Evolutionary conservation across 176 grass and related monocot genomes (phyloP), one percentile per base, ranked within the genome.

Genomic region (Elaeis guineensis): DNA sequence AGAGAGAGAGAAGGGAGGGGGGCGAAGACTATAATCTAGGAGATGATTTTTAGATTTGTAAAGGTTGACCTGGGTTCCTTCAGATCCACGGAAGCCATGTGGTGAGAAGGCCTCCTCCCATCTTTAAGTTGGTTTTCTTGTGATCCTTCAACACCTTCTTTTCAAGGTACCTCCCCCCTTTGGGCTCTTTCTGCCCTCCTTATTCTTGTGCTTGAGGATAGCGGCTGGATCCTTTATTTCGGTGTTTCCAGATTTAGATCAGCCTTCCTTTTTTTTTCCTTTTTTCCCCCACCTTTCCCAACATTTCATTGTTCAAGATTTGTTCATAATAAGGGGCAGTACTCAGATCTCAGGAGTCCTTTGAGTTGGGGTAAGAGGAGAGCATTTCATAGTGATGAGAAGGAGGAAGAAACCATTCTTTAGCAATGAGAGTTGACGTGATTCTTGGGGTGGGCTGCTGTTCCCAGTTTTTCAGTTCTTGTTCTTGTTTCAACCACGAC

Each of bases 191-290:
- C 19, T 21, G 20, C 19, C 54, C 20, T 56, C 54, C 58, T 17
- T 17, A 26, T 29, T 61, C 58, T 28, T 32, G 58, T 61, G 58
- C 58, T 61, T 39, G 17, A 29, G 5, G 58, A 61, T 61, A 61
- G 39, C 16, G 16, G 26, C 30, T 39, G 26, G 17, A 17, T 32
- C 58, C 58, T 61, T 56, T 56, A 23, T 19, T 12, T 21, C 54
- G 17, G 26, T 9, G 29, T 61, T 30, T 3, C 17, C 39, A 26
- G 26, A 35, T 2, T n/a, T 17, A 18, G 16, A 17, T 32, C 30
- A 4, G 17, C 16, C 12, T 35, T 2, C 6, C 24, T 29, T 60
- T 5, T 7, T 25, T 23, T 23, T 23, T 22, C 32, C 14, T 15
- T 25, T n/a, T n/a, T n/a, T n/a, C n/a, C 24, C 6, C 25, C 17